Base-by-base conservation (phyloP, 371 early-diverging fungal genomes). In the Rhizopus arrhizus region DNA sequence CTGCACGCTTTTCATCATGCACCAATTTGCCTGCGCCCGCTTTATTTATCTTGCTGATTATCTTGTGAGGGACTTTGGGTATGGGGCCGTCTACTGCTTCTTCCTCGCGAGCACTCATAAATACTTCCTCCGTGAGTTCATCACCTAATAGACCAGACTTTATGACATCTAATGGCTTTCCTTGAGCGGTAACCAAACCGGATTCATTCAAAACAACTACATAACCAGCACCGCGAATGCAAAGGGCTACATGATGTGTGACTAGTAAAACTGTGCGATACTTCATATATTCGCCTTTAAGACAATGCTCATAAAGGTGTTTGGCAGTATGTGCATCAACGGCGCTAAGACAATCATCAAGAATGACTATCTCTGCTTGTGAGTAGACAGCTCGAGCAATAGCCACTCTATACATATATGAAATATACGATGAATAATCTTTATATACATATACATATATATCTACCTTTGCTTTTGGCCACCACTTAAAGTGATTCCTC, bases 321-420 rank as follows among this genome's bases (percentile, higher is more conserved):
- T 86, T 87, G 31, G 89, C 95, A 9, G 95, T 95, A 52, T 95
- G 94, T 3, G 91, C 88, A 69, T 92, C 92, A 2, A 91, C 90
- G 2, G 92, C 92, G 12, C 87, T 87, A 31, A 96, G 75, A 63
- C 88, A 89, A 70, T 92, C 92, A 68, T 92, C 92, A 52, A 93
- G 59, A 42, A 92, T 74, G 43, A 92, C 77, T 50, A 77, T 82
- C 15, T 84, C 85, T 29, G 87, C 81, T 56, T 83, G 75, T 45
- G 88, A 85, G 62, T 91, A 91, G 5, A 91, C 88, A 3, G 93
- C 91, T 29, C 93, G 82, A 36, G 94, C 93, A 56, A 91, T 80
- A 13, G 88, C 83, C 38, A 92, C 69, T 51, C 75, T 36, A 36
- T 9, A 9, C 36, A 6, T 1, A 36, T 9, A 36, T 63, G 48